Conservation (phyloP, 1,284 basidiomycete genomes). For the Serendipita sp. region DNA sequence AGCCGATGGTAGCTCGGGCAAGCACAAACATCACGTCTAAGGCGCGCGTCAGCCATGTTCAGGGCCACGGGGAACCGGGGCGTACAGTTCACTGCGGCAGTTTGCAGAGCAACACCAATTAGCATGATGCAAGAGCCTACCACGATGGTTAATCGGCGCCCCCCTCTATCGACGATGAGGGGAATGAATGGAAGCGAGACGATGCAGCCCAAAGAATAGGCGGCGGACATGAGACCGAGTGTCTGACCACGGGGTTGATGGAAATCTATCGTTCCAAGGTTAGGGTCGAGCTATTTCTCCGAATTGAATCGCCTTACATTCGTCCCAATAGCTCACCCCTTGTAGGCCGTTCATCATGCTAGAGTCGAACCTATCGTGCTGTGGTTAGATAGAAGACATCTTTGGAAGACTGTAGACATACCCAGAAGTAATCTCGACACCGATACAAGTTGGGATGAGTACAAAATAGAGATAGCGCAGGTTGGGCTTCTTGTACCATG, state of each 20-base stretch:
- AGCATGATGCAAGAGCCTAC: constrained; percentile 8
- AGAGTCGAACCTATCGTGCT: constrained; percentile 32
- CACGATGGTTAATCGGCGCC: constrained; percentile 4
- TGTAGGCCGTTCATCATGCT: constrained; percentile 44
- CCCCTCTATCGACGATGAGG: constrained; percentile 25
- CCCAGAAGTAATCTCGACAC: constrained; percentile 49
- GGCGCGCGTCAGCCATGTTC: neutral
- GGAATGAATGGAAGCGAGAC: constrained; percentile 32
- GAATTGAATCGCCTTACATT: constrained; percentile 23
- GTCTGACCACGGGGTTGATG: constrained; percentile 33
- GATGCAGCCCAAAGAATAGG: constrained; percentile 42
- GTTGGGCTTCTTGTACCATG: constrained; percentile 44
- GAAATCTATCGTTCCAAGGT: constrained; percentile 25
- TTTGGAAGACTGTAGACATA: constrained; percentile 18
- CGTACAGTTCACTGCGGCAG: constrained; percentile 6
- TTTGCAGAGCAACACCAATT: constrained; percentile 9
- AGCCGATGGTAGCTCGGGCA: constrained; percentile 31
- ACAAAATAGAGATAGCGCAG: constrained; percentile 34
- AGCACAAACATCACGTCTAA: constrained; percentile 38
- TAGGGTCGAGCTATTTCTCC: neutral
- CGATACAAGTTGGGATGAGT: constrained; percentile 43
- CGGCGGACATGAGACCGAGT: constrained; percentile 36
- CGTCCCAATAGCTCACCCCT: constrained; percentile 32
- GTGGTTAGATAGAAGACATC: neutral
- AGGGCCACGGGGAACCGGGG: neutral